Conservation (phyloP, 352 stramenopile species). For the Globisporangium ultimum region DNA sequence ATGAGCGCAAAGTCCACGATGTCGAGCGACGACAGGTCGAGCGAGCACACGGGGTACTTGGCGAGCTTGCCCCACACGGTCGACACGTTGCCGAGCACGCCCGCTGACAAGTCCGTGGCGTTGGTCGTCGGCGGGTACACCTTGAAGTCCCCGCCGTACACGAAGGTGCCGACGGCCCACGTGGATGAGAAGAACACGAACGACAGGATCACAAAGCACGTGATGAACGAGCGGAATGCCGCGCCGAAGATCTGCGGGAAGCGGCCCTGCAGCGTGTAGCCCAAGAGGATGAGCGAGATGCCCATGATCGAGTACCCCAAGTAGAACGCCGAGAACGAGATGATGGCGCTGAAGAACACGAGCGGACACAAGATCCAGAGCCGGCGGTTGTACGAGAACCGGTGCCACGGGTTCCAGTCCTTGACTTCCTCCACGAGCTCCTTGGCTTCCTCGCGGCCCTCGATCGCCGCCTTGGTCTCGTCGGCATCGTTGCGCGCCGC, state of each 20-base stretch:
- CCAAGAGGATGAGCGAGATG: constrained; percentile 72
- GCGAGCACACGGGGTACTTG: constrained; percentile 76
- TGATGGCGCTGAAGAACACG: constrained; percentile 73
- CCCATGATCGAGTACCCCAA: constrained; percentile 82
- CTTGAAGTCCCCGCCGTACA: constrained; percentile 81
- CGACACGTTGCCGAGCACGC: constrained; percentile 26
- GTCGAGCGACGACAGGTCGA: constrained; percentile 54
- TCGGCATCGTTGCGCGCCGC: constrained; percentile 35
- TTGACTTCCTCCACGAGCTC: constrained; percentile 42
- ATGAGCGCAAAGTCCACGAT: constrained; percentile 88
- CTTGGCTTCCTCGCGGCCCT: constrained; percentile 50
- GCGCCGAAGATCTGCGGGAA: constrained; percentile 82
- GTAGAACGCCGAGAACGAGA: constrained; percentile 81
- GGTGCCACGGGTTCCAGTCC: constrained; percentile 71
- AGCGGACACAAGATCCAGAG: constrained; percentile 64
- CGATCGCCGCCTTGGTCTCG: constrained; percentile 55
- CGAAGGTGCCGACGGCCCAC: constrained; percentile 84
- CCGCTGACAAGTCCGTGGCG: constrained; percentile 5
- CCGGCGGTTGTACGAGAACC: constrained; percentile 69
- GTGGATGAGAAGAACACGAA: constrained; percentile 88
- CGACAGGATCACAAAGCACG: constrained; percentile 75
- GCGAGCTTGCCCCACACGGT: constrained; percentile 49
- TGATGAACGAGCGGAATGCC: constrained; percentile 87
- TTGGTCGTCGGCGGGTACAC: constrained; percentile 50
- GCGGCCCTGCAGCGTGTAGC: constrained; percentile 75